Percentiles rank a stretch among this genome's conserved stretches.
phyloP scores from a whole-genome alignment of 768 basidiomycete species.

The Chalciporus chontae region DNA sequence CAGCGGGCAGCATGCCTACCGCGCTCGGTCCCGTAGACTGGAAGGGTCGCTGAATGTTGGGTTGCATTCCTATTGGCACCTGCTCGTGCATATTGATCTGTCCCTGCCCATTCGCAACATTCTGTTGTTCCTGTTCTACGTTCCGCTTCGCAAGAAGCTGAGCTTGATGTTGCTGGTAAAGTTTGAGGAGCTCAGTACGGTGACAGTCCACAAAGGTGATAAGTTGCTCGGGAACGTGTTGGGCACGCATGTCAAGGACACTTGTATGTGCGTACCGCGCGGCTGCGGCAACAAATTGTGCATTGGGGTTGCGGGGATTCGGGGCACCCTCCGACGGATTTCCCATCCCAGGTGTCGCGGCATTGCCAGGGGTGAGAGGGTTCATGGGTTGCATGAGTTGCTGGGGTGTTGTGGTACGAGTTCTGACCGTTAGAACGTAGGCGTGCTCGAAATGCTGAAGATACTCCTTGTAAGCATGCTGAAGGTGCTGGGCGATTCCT shows the following conservation, averaged over 20 bases:
- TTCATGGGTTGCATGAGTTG: conserved; percentile 15
- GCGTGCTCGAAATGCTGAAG: conserved; percentile 54
- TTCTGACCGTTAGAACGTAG: conserved; percentile 42
- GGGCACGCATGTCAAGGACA: conserved; percentile 49
- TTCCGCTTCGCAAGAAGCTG: conserved; percentile 12
- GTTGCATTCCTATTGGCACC: conserved; percentile 5
- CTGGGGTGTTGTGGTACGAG: conserved; percentile 16
- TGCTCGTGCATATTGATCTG: conserved; percentile 22
- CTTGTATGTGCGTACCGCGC: conserved; percentile 45
- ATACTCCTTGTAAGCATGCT: conserved; percentile 57
- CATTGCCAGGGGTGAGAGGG: conserved; percentile 10
- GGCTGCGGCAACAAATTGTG: conserved; percentile 41
- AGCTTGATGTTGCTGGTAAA: conserved; percentile 24
- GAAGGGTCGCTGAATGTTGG: conserved; percentile 16
- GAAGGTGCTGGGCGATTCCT: conserved; percentile 55
- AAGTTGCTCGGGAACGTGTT: conserved; percentile 45
- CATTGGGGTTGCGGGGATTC: conserved; percentile 15
- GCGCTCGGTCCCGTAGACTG: conserved; percentile 10
- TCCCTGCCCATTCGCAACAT: conserved; percentile 17
- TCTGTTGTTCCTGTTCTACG: conserved; percentile 23
- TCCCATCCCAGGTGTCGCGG: conserved; percentile 5
- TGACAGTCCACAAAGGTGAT: conserved; percentile 57
- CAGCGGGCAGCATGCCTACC: conserved; percentile 6
- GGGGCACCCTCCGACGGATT: conserved; percentile 20
- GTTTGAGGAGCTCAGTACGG: conserved; percentile 33